phyloP scores from a whole-genome alignment of 2,329 filamentous ascomycete species.

The Diatrype stigma region DNA sequence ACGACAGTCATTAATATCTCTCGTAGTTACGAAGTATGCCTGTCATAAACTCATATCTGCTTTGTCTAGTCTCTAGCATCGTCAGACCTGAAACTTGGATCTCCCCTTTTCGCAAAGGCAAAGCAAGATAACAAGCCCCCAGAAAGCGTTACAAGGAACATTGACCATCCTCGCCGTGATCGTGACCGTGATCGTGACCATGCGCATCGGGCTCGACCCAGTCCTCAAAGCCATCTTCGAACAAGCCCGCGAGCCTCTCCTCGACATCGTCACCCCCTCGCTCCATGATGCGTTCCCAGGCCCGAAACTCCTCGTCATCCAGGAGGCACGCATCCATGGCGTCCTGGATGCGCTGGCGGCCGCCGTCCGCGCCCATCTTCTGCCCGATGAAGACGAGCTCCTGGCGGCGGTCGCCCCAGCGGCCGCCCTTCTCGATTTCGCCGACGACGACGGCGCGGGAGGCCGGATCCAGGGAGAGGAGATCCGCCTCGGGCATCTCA shows the following conservation, averaged over 20 bases:
- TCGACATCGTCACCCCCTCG: slow-evolving; percentile 11
- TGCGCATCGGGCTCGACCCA: slow-evolving; percentile 29
- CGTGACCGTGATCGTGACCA: slow-evolving; percentile 22
- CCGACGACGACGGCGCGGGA: slow-evolving; percentile 45
- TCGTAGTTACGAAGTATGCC: too few species aligned
- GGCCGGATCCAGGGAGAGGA: slow-evolving; percentile 45
- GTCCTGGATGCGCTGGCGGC: slow-evolving; percentile 39
- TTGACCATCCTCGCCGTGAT: slow-evolving; percentile 5
- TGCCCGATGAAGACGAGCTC: slow-evolving; percentile 73
- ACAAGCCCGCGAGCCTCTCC: slow-evolving; percentile 19
- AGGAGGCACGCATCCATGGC: slow-evolving; percentile 59
- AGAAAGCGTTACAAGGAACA: too few species aligned
- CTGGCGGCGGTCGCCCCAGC: slow-evolving; percentile 67
- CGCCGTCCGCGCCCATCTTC: slow-evolving; percentile 43
- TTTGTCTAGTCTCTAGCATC: too few species aligned
- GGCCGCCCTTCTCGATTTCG: slow-evolving; percentile 48
- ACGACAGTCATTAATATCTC: too few species aligned
- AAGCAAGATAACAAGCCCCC: too few species aligned
- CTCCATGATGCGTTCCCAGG: slow-evolving; percentile 27
- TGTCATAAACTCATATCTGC: too few species aligned
- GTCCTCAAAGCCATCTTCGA: slow-evolving; percentile 29
- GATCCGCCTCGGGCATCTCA: slow-evolving; percentile 49
- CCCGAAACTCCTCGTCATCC: slow-evolving; percentile 52
- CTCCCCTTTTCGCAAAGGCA: too few species aligned
- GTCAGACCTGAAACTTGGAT: too few species aligned